Evolutionary conservation across 805 yeast species (phyloP).

Genomic region (Nakazawaea holstii): DNA sequence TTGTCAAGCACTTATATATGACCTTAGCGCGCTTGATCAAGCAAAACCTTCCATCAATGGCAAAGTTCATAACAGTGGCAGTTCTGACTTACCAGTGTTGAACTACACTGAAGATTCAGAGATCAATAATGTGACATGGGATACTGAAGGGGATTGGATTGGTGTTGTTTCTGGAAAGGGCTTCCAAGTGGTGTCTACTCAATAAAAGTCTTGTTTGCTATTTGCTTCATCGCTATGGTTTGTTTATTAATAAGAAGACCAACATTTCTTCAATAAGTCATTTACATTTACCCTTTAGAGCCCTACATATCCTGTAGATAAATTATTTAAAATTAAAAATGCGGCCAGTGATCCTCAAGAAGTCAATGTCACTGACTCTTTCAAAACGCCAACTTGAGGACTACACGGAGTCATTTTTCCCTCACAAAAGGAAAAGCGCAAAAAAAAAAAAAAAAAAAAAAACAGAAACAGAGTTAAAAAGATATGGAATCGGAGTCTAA

Average conservation of each 20-base stretch:
- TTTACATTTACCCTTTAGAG: too few relatives aligned
- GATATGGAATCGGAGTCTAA: too few relatives aligned
- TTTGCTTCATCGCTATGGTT: background rate
- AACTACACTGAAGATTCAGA: conserved; percentile 64
- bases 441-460: too few relatives aligned
- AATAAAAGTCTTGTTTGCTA: background rate
- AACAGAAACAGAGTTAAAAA: too few relatives aligned
- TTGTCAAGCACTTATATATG: conserved; percentile 71
- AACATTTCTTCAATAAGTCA: too few relatives aligned
- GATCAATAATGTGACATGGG: conserved; percentile 76
- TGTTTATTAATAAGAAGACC: background rate
- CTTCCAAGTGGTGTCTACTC: conserved; percentile 39
- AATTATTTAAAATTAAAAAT: too few relatives aligned
- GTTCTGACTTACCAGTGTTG: conserved; percentile 30
- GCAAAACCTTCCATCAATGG: background rate
- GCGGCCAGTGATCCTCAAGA: too few relatives aligned
- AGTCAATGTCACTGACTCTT: too few relatives aligned
- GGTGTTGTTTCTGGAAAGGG: conserved; percentile 69
- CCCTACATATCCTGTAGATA: too few relatives aligned
- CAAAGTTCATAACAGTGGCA: background rate
- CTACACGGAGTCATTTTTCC: too few relatives aligned
- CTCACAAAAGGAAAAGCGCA: too few relatives aligned
- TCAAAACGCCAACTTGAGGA: too few relatives aligned
- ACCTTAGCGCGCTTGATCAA: conserved; percentile 31
- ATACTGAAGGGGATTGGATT: conserved; percentile 69